Evolutionary conservation across 495 filamentous ascomycete species (phyloP), one percentile per base, ranked within the genome.

Genomic region (Aspergillus cavernicola): DNA sequence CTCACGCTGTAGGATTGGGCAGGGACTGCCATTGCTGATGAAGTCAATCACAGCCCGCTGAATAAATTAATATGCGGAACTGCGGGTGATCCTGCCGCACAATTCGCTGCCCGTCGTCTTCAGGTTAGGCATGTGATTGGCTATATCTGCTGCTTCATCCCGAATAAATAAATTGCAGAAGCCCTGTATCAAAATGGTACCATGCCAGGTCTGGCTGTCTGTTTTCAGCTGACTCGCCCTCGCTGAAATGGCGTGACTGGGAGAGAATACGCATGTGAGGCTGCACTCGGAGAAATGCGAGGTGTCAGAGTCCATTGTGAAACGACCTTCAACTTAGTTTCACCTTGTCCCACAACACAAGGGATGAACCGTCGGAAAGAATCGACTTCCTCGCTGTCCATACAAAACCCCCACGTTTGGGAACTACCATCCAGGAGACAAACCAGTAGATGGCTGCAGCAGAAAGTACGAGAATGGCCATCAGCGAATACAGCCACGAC

Each of bases 401-500:
- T 2, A 47, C 33, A 32, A 54, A 54, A 18, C 12, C 10, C 1
- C 43, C 42, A 3, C 26, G 52, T 12, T 20, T 39, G 2, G 52
- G 52, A 1, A 54, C 12, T 4, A 54, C 18, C 4, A 47, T 36
- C 52, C 52, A 54, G 7, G 42, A 39, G 12, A 54, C 10, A 18
- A 37, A 46, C 72, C 72, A 73, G 54, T 73, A 75, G 4, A 63
- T 37, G 3, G 58, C 60, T 4, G 65, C 65, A 1, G 39, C 33
- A 13, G 64, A 23, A 24, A 74, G 45, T 6, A 74, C 56, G 4
- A 44, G 57, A 39, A 73, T 66, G 1, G 66, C 68, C 10, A 76
- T 60, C 8, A 74, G 53, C 19, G 70, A 50, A 22, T 60, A 60
- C 6, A 73, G 56, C 69, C 68, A 73, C 40, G 72, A 70, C 12